A percentile compares a stretch with the other conserved stretches of the same genome.
Conservation (phyloP, 495 filamentous ascomycete species). For the Margaritispora aquatica region DNA sequence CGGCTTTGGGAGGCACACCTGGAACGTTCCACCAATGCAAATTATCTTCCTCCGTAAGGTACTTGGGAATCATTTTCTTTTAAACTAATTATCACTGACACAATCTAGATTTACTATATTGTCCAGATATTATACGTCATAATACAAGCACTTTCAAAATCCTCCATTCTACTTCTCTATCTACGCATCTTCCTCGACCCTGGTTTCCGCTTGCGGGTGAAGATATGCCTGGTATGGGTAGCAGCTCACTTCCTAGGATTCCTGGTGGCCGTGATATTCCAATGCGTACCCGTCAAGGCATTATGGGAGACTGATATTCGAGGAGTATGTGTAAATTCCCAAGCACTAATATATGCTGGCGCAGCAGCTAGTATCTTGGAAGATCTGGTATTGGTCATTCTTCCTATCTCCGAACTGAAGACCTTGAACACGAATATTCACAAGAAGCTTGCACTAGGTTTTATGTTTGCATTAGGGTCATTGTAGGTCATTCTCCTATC, state of each 20-base stretch:
- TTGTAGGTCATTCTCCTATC: constrained; percentile 21
- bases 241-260: constrained; percentile 34
- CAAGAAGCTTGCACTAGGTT: constrained; percentile 28
- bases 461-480: constrained; percentile 35
- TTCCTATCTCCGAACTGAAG: constrained; percentile 32
- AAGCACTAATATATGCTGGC: constrained; percentile 25
- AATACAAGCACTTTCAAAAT: constrained; percentile 35
- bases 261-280: constrained; percentile 30
- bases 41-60: constrained; percentile 2
- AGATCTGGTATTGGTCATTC: constrained; percentile 31
- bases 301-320: constrained; percentile 24
- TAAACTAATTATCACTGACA: neutral
- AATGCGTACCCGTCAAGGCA: constrained; percentile 34
- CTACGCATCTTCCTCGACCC: constrained; percentile 40
- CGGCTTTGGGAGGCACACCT: constrained; percentile 17
- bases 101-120: constrained; percentile 23
- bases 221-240: constrained; percentile 28
- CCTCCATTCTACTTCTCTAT: constrained; percentile 39
- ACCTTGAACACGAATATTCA: constrained; percentile 28
- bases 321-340: constrained; percentile 28
- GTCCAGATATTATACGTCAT: constrained; percentile 32
- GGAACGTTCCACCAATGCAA: constrained; percentile 11
- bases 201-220: constrained; percentile 24
- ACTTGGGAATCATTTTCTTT: too few relatives aligned
- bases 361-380: constrained; percentile 30